Evolutionary conservation across 345 rosid species (phyloP), one percentile per base, ranked within the genome.

Genomic region (Syzygium oleosum): DNA sequence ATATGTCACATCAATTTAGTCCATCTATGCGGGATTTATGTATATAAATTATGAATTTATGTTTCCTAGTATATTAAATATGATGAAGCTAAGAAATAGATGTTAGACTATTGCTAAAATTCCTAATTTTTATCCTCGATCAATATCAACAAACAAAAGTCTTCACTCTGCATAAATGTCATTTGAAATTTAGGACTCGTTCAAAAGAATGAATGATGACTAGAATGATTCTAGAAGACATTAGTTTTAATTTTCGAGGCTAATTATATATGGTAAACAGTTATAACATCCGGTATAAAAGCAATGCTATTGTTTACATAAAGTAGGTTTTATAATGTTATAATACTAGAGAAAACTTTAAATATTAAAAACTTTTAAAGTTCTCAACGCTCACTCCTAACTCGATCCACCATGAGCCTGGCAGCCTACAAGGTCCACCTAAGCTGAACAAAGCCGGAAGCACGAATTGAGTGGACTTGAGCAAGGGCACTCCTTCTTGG

Each of bases 81-180:
- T 34, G 25, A 9, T 34, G 46, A 68, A 9, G 46, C 46, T 68
- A 68, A 34, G 80, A 68, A 41, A 34, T 34, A 34, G 46, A 68
- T 34, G 13, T 34, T 9, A 68, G 73, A n/a, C 5, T 3, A n/a
- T 14, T 61, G n/a, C 2, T 61, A 16, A n/a, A 31, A n/a, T n/a
- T 61, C 73, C 73, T 61, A 61, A n/a, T n/a, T n/a, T 0, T n/a
- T 61, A n/a, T 14, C 73, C 73, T n/a, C 1, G 1, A 61, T n/a
- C 16, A 61, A 61, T 61, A 59, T 59, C 12, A 59, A 59, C 65
- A 59, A 59, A 59, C 1, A 59, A 59, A 27, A 59, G 16, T 25
- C 31, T 59, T 59, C 3, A 12, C 1, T 59, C 16, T 8, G 0
- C 2, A n/a, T 0, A 61, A 61, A n/a, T 61, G 73, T 6, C 38